Base-by-base conservation (phyloP, 1,284 basidiomycete species). In the Wolfiporia cocos region DNA sequence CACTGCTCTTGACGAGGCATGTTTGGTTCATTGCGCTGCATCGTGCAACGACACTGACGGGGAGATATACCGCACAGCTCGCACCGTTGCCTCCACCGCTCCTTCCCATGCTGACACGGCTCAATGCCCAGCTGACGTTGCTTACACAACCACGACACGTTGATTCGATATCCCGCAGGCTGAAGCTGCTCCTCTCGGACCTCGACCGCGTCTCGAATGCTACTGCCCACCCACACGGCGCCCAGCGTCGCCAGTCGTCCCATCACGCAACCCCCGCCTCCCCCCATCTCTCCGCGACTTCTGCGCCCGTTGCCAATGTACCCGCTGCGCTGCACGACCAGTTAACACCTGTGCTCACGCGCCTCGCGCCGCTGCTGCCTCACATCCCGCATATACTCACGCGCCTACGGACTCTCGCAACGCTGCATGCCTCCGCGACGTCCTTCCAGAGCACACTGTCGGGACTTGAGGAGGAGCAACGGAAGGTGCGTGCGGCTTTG, bases 141-240 rank as follows among this genome's bases (percentile, higher is more conserved):
- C 78, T 99, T 39, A 91, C 93, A 0, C 93, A 98, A 68, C 95
- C 96, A 0, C 82, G 93, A 5, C 94, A 99, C 60, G 84, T 99
- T 29, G 95, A 99, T 62, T 87, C 92, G n/a, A 89, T 98, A 49
- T 92, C 92, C 1, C 80, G 94, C 14, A 83, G 95, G 6, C 80
- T 98, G 51, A 99, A 98, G 57, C 71, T 97, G 7, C 78, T 98
- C 14, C 75, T 95, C 6, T 86, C 92, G 0, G 95, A 99, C 61
- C 77, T 99, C 42, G 95, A 98, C 47, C 81, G 93, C 15, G 79
- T 85, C 1, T 82, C 86, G 41, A 74, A 74, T 35, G 56, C 47
- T 4, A 66, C 70, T 39, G 66, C 71, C 49, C 61, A 72, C 44
- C 61, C 71, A 47, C 57, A 64, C 21, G 65, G 66, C 44, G 43